Evolutionary conservation across 2,329 filamentous ascomycete genomes (phyloP), one percentile per base, ranked within the genome.

Genomic region (Alternaria conjuncta): DNA sequence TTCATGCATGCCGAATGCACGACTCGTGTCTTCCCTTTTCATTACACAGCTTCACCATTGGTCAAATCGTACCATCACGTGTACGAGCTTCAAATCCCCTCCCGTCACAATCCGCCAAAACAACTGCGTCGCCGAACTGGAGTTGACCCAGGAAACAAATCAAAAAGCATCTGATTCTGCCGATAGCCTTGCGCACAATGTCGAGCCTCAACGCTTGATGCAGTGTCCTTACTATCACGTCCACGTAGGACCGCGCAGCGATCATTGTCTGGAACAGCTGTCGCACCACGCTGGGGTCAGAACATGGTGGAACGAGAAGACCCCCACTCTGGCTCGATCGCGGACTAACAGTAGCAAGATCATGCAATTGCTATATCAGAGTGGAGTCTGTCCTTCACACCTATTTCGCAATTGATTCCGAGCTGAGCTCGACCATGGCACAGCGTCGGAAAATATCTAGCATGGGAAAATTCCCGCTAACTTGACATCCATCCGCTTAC

Each of bases 391-490:
- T 30, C 23, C 15, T 30, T 20, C 25, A 28, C 25, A 46, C 54
- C 18, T 56, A 45, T 20, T 28, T 32, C 25, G 54, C 54, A 30
- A 32, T 56, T 32, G 20, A 53, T 36, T 41, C 30, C 30, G 20
- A 21, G 36, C 20, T 15, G 20, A 46, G 54, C 43, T 30, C 30
- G 25, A 18, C 15, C 13, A 46, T 23, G 26, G 26, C 23, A 28
- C 20, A 47, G 54, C 41, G 21, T 56, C 43, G 25, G 54, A 56
- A 23, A 13, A 47, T 56, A 55, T 28, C 53, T 55, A 55, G 53
- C 21, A 26, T 18, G 5, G 11, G 15, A 28, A 36, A 36, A 12
- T 25, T 4, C n/a, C 36, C 26, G 26, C 30, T 36, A 50, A 46
- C 12, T 9, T 25, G 4, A 6, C 5, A n/a, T 46, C 18, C 26